These are phyloP conservation scores for Ascoidea tarda DNA, from an alignment of 805 yeast genomes.

Conservation along the genomic window DNA sequence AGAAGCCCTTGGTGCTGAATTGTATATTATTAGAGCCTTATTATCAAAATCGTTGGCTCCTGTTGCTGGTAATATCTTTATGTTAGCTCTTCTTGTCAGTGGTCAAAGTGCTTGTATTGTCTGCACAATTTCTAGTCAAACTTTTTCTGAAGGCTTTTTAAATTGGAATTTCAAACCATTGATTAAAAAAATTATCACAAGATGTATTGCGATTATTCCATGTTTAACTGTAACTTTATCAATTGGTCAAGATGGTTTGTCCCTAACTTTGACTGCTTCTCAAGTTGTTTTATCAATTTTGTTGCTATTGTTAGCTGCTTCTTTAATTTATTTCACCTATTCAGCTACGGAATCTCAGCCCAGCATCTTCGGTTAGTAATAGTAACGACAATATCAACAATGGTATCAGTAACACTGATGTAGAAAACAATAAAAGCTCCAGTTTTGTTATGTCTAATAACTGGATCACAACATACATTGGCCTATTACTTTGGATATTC, in stretches of 20 bases:
- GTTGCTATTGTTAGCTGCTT: constrained; percentile 75
- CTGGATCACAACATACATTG: constrained; percentile 37
- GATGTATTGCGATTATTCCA: constrained; percentile 70
- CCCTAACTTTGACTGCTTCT: constrained; percentile 64
- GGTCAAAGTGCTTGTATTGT: constrained; percentile 90
- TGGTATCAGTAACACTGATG: neutral
- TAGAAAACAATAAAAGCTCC: neutral
- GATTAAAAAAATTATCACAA: constrained; percentile 63
- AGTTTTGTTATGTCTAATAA: constrained; percentile 47
- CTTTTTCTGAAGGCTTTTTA: constrained; percentile 83
- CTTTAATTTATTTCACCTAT: constrained; percentile 67
- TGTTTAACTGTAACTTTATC: constrained; percentile 58
- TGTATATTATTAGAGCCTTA: constrained; percentile 61
- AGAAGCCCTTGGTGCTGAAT: constrained; percentile 67
- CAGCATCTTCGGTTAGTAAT: too few species aligned
- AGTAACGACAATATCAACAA: too few species aligned
- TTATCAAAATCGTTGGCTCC: constrained; percentile 49
- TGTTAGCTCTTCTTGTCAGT: constrained; percentile 69
- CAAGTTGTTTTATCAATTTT: constrained; percentile 76
- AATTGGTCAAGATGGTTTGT: constrained; percentile 62
- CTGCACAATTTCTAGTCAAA: constrained; percentile 88
- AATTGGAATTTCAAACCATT: constrained; percentile 74
- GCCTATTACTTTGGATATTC: constrained; percentile 52
- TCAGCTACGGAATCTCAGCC: too few species aligned
- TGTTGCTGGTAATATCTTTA: constrained; percentile 72